These are phyloP conservation scores for Erysimum cheiri DNA, from an alignment of 441 rosid species.

Conservation along the genomic window DNA sequence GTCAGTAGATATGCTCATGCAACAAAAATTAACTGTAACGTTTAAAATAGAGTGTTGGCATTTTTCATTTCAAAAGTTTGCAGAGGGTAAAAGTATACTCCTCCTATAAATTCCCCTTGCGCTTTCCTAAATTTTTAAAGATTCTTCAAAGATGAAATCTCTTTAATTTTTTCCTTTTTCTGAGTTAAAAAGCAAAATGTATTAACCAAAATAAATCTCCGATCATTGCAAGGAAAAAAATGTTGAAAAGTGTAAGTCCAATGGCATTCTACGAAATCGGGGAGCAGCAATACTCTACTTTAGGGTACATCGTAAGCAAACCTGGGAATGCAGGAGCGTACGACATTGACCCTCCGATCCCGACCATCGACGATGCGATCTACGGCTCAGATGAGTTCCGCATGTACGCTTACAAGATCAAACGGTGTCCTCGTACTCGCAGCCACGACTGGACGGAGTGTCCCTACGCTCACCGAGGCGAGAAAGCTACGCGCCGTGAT, in stretches of 20 bases:
- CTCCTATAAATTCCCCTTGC: constrained; percentile 40
- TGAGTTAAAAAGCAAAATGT: neutral
- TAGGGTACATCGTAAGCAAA: constrained; percentile 40
- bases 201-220: neutral
- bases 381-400: constrained; percentile 80
- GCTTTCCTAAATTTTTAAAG: constrained; percentile 7
- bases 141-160: constrained; percentile 22
- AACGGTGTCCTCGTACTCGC: constrained; percentile 64
- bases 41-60: constrained; percentile 32
- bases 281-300: constrained; percentile 42
- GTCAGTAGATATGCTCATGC: constrained; percentile 11
- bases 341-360: constrained; percentile 35
- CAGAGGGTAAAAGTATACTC: constrained; percentile 28
- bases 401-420: constrained; percentile 88
- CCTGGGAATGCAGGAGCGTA: constrained; percentile 33
- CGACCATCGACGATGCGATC: constrained; percentile 49
- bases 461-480: constrained; percentile 86
- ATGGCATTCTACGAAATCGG: constrained; percentile 41
- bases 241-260: constrained; percentile 36
- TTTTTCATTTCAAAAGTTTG: constrained; percentile 20
- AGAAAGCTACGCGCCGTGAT: constrained; percentile 91
- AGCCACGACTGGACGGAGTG: constrained; percentile 94
- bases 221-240: constrained; percentile 33
- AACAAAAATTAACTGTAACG: constrained; percentile 33
- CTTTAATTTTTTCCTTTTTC: neutral